Evolutionary conservation across 2,329 filamentous ascomycete species (phyloP).

Genomic region (Claviceps purpurea): DNA sequence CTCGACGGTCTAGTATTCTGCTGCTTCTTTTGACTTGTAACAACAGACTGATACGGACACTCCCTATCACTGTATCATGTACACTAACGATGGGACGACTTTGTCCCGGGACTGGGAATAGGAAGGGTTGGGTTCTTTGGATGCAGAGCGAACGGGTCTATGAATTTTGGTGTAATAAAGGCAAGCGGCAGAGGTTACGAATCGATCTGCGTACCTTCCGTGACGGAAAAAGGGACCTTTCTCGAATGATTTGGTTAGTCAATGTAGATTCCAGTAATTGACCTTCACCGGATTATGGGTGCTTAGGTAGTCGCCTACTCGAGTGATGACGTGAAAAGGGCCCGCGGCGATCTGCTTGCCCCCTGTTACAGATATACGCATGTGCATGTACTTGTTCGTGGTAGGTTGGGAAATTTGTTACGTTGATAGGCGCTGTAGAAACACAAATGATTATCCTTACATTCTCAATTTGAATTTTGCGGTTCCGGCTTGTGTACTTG

Average conservation of each 20-base stretch:
- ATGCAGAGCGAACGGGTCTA: constrained; percentile 10
- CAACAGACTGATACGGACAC: neutral
- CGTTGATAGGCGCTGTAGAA: no score
- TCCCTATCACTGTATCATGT: constrained; percentile 3
- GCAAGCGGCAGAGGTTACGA: constrained; percentile 1
- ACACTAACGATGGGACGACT: neutral
- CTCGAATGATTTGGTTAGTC: constrained; percentile 8
- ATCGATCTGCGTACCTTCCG: neutral
- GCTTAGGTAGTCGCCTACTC: neutral
- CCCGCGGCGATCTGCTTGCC: neutral
- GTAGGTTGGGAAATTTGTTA: no score
- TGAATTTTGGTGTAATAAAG: constrained; percentile 7
- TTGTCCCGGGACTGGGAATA: neutral
- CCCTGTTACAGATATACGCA: neutral
- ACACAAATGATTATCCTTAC: no score
- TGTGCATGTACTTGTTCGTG: neutral
- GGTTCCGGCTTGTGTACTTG: no score
- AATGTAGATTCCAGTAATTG: constrained; percentile 11
- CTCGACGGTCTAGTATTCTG: neutral
- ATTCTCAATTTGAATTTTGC: no score
- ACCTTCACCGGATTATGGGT: constrained; percentile 7
- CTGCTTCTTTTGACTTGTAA: neutral
- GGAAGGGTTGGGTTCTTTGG: neutral
- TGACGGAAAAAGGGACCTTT: constrained; percentile 6
- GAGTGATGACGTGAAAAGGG: neutral